Evolutionary conservation across 2,329 filamentous ascomycete species (phyloP).

Genomic region (Trichoderma sp.): DNA sequence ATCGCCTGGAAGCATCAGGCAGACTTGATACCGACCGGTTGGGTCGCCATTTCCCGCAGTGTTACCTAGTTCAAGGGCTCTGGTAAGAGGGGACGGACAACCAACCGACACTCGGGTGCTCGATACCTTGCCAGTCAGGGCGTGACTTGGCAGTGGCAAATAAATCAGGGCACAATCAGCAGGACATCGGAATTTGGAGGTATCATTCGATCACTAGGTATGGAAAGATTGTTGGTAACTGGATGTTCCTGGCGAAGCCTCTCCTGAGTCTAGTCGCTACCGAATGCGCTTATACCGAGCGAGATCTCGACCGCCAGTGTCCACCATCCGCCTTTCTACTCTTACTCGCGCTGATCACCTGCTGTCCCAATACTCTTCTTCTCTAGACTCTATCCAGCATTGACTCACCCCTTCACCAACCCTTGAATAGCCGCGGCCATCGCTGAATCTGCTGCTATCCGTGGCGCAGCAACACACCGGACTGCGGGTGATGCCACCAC

Average conservation of each 20-base stretch:
- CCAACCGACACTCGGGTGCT: neutral
- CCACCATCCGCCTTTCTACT: too few relatives aligned
- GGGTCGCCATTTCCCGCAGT: neutral
- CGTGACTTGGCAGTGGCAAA: neutral
- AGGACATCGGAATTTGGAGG: too few relatives aligned
- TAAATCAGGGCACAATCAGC: neutral
- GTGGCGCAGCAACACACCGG: constrained; percentile 22
- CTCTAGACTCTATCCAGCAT: too few relatives aligned
- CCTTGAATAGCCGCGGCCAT: constrained; percentile 19
- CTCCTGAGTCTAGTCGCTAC: too few relatives aligned
- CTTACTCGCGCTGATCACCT: neutral
- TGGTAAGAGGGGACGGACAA: neutral
- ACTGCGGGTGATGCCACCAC: neutral
- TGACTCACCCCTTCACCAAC: too few relatives aligned
- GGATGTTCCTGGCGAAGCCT: too few relatives aligned
- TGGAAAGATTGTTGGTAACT: too few relatives aligned
- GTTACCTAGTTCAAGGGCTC: neutral
- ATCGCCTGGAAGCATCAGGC: neutral
- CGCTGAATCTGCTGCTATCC: neutral
- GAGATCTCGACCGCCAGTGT: too few relatives aligned
- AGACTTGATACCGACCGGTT: neutral
- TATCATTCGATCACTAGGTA: too few relatives aligned
- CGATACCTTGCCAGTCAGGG: neutral
- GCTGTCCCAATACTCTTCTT: too few relatives aligned
- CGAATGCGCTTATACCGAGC: too few relatives aligned